phyloP scores from a whole-genome alignment of 345 rosid species.

The Gossypium anomalum region DNA sequence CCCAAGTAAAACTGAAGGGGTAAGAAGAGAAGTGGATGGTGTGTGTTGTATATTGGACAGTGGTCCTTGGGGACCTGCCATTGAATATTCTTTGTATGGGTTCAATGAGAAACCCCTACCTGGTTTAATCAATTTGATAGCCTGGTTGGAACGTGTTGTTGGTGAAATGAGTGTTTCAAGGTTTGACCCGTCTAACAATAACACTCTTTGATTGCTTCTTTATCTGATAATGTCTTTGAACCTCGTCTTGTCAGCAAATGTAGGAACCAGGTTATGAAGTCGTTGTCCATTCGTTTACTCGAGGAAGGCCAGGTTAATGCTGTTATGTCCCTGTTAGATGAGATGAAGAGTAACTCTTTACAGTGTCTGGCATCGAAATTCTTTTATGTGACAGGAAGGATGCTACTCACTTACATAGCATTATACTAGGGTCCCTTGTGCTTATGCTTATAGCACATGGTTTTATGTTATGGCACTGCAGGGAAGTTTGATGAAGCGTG shows the following conservation, averaged over 20 bases:
- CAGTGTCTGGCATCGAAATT: too few relatives aligned
- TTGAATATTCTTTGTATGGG: slow-evolving; percentile 51
- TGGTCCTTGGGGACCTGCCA: slow-evolving; percentile 66
- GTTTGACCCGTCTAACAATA: slow-evolving; percentile 56
- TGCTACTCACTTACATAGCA: too few relatives aligned
- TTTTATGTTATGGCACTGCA: too few relatives aligned
- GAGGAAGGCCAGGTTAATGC: slow-evolving; percentile 75
- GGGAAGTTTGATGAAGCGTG: too few relatives aligned
- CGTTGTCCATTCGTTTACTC: slow-evolving; percentile 71
- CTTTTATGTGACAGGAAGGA: too few relatives aligned
- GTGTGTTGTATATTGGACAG: slow-evolving; percentile 54
- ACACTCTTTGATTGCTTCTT: slow-evolving; percentile 76
- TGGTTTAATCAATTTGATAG: slow-evolving; percentile 51
- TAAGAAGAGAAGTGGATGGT: slow-evolving; percentile 38
- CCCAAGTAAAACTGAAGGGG: slow-evolving; percentile 30
- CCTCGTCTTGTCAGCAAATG: slow-evolving; percentile 63
- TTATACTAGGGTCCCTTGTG: too few relatives aligned
- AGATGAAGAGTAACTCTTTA: slow-evolving; percentile 74
- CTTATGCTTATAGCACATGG: too few relatives aligned
- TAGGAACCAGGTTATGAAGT: slow-evolving; percentile 95
- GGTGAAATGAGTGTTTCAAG: slow-evolving; percentile 89
- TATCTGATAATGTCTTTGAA: slow-evolving; percentile 26
- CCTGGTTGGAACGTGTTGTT: slow-evolving; percentile 66
- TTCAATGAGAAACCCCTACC: slow-evolving; percentile 48
- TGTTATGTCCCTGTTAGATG: slow-evolving; percentile 81